Base-by-base conservation (phyloP, 2,329 filamentous ascomycete genomes). In the Magnaporthiopsis poae region DNA sequence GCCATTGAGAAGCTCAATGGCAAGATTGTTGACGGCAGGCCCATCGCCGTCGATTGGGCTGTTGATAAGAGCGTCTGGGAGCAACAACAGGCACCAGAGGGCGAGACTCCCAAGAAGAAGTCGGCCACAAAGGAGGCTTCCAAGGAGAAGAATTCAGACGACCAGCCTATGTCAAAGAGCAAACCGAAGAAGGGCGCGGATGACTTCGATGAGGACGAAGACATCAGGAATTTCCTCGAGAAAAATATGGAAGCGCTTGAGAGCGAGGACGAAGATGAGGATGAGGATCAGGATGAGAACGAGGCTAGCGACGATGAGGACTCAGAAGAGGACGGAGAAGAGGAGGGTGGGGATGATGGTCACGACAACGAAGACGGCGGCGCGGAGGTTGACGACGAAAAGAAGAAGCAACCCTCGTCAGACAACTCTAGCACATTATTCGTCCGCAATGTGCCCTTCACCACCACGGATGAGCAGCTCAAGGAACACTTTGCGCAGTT, bases 21-120 rank as follows among this genome's bases (percentile, higher is more conserved):
- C 67, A 97, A 91, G 75, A 86, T 90, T 68, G 84, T 99, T 27
- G 93, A 96, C 75, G 95, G 93, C 2, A 86, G 95, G 72, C 90
- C 88, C 11, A 78, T 99, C 68, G 95, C 94, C 35, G 95, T 99
- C 8, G 95, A 99, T 78, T 99, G 92, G 91, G 94, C 96, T 39
- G 92, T 98, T 3, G 92, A 97, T 68, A 96, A 96, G 79, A 84
- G 88, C 60, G 87, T 89, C 8, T 99, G 92, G 92, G 85, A 93
- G 69, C 83, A 87, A 68, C 81, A 87, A 69, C 82, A 87, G 66
- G 29, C n/a, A 31, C 35, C 75, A 80, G 62, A 76, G 18, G 75
- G 76, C 25, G 77, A 75, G 62, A 68, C 67, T 13, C 29, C 70
- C 31, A 72, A 75, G 67, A 68, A 70, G 31, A 76, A 74, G 67